These are phyloP conservation scores for Cytospora paraplurivora DNA, from an alignment of 2,329 filamentous ascomycete genomes.

Conservation along the genomic window DNA sequence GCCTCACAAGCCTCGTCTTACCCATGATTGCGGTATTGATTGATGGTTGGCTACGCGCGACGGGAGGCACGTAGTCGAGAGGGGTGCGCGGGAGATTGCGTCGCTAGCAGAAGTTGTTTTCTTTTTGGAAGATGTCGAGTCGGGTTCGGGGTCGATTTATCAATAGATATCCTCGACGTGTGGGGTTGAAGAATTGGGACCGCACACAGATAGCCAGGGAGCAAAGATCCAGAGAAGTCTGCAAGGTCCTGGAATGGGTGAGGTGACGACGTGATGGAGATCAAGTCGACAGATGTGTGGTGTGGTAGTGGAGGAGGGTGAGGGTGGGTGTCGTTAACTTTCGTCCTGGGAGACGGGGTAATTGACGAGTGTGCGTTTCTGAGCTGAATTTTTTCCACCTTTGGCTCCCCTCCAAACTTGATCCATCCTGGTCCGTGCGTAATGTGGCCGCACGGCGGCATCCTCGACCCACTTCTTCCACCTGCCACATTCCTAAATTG, in stretches of 20 bases:
- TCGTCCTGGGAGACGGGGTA: not conserved
- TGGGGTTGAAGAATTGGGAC: not conserved
- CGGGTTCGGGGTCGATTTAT: not conserved
- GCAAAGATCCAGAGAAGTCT: not conserved
- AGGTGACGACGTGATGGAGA: not conserved
- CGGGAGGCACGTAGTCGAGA: conserved; percentile 35
- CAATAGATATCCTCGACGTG: not conserved
- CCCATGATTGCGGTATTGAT: conserved; percentile 60
- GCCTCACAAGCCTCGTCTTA: conserved; percentile 37
- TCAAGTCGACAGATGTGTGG: not conserved
- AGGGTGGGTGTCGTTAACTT: not conserved
- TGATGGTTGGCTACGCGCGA: conserved; percentile 49
- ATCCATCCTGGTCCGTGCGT: not conserved
- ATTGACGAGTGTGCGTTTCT: conserved; percentile 4
- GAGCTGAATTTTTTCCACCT: conserved; percentile 4
- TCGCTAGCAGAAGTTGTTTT: conserved; percentile 28
- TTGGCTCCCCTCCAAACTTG: not conserved
- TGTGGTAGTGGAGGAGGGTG: not conserved
- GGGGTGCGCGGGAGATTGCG: conserved; percentile 13
- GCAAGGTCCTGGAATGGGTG: not conserved
- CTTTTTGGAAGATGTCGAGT: conserved; percentile 12
- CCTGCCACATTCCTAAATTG: not conserved
- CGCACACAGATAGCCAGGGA: not conserved
- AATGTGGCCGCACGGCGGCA: not conserved
- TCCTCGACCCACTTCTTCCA: not conserved